Evolutionary conservation across 192 early-diverging fungal genomes (phyloP), one percentile per base, ranked within the genome.

Genomic region (Dispira parvispora): DNA sequence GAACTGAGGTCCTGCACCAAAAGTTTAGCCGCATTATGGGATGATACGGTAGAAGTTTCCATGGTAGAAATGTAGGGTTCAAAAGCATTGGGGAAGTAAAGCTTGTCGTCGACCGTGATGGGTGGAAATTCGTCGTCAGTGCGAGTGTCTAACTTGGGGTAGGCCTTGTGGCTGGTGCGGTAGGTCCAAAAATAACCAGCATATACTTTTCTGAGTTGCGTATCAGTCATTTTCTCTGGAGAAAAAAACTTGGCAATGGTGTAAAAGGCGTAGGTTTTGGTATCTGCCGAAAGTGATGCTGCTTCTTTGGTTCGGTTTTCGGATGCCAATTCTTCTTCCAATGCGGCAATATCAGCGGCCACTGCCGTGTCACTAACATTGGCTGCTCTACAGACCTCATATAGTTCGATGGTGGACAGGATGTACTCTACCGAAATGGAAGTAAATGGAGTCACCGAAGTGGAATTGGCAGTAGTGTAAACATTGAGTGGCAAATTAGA

Each of bases 41-140:
- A 71, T 0, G 80, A 68, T 2, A 85, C 64, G 2, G 78, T 80
- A 63, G 81, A 74, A 10, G 80, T 80, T 73, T 85, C 84, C 84
- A 85, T 85, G 46, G 84, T 79, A 72, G 82, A 84, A 52, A 85
- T 75, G 20, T 73, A 67, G 0, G 69, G 68, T 65, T 85, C 84
- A 57, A 82, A 80, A 10, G 75, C 72, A 64, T 84, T 84, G 53
- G 53, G 53, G 53, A 27, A 55, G 25, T 55, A 55, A 13, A 55
- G 25, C 25, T 25, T 21, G 18, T 18, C 25, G 25, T 14, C 53
- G 25, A 55, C 25, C 4, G 21, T 3, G 25, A 55, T 55, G 3
- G 53, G 18, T 21, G 53, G 53, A 25, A 55, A 55, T 25, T 55
- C 53, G 9, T 55, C 53, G 3, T 18, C 56, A 11, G 46, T 20